Evolutionary conservation across 495 filamentous ascomycete species (phyloP), one percentile per base, ranked within the genome.

Genomic region (Penicillium subrubescens): DNA sequence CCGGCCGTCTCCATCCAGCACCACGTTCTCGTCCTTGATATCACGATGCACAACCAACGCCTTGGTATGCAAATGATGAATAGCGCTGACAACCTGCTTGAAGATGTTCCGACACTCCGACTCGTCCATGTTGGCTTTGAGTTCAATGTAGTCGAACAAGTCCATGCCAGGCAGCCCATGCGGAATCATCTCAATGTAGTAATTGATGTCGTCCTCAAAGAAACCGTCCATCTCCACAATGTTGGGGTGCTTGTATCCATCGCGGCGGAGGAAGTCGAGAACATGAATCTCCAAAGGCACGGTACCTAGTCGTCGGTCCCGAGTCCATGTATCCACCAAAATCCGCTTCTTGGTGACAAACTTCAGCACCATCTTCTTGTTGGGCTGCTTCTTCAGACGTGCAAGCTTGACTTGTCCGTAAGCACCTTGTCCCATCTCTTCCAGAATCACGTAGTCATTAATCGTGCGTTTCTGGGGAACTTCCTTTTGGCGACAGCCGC

Each of bases 191-290:
- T 98, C 96, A 69, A 99, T 99, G 71, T 99, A 98, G 74, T 99
- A 99, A 69, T 99, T 98, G 72, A 93, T 81, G 63, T 96, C 92
- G 60, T 99, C 96, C 74, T 99, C 95, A 73, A 99, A 99, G 78
- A 98, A 99, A 62, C 96, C 94, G 39, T 90, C 87, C 96, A 99
- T 98, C 79, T 98, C 95, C 31, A 99, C 92, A 63, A 99, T 97
- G 70, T 98, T 98, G 27, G 93, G 91, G 71, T 99, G 95, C 68
- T 87, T 89, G 43, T 94, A 81, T 29, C 91, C 94, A 66, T 96
- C 93, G 5, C 91, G 84, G 34, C 93, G 88, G 1, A 99, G 87
- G 72, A 94, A 99, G 74, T 99, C 92, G 11, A 99, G 82, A 48
- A 98, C 95, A 68, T 99, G 95, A 66, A 99, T 98, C 77, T 99